Evolutionary conservation across 2,329 filamentous ascomycete genomes (phyloP), one percentile per base, ranked within the genome.

Genomic region (Sordariomycetes sp.): DNA sequence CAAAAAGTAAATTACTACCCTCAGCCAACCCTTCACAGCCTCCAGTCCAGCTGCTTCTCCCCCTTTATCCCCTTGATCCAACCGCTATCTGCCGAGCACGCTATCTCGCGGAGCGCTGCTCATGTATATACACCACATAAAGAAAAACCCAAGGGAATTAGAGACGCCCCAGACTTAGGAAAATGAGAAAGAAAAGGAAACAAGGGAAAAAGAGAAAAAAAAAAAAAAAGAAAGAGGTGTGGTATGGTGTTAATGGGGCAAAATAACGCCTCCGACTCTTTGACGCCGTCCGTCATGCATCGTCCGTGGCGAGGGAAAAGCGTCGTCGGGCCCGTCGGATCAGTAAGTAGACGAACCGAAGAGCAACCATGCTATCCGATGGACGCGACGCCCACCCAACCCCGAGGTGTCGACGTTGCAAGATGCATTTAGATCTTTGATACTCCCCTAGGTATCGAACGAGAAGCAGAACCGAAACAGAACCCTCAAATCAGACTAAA

Each of bases 271-370:
- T 35, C 52, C 32, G 25, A 48, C n/a, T 48, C 34, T 52, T 57
- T 53, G 55, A 57, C 55, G 55, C 55, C 55, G 55, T 57, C 20
- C 35, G 55, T 57, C 50, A 57, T 57, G 55, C 55, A 57, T 48
- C 55, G 50, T 53, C 50, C 53, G 48, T 57, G n/a, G 22, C 24
- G 45, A n/a, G 8, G 5, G 4, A 45, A n/a, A n/a, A 17, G 39
- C n/a, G 13, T 15, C 39, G n/a, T n/a, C 15, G 36, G 39, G 39
- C 8, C 39, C 39, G 39, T 45, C 15, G 15, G 8, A 15, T 7
- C 36, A 42, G n/a, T n/a, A 8, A 32, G 28, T n/a, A 17, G 17
- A 13, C n/a, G n/a, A 12, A 5, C 36, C 15, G n/a, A n/a, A 45
- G 39, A 17, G 39, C 3, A 17, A n/a, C n/a, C 15, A n/a, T 45